Base-by-base conservation (phyloP, 1,139 yeast species). In the Casaregolazyma suthepensis region DNA sequence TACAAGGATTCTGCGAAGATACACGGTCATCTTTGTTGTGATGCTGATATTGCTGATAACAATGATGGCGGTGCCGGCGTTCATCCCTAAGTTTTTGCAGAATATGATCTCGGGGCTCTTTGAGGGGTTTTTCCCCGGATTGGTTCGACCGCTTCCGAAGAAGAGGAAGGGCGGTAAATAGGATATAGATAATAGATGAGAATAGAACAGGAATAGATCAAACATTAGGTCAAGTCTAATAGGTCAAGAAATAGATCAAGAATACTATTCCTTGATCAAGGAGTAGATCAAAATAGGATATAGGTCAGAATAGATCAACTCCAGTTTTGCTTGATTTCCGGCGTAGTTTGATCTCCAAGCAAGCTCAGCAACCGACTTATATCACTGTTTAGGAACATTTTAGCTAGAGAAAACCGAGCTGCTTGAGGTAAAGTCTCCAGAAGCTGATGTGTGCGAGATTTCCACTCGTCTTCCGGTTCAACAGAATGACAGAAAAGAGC, bases 1-100 rank as follows among this genome's bases (percentile, higher is more conserved):
- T 78, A 90, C 87, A 85, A 85, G 98, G 77, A 90, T 93, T 96
- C 96, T 93, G 48, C 85, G 88, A 75, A 89, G 89, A 75, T 93
- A 93, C 77, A 84, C 95, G 60, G 73, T 87, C 17, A 77, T 93
- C 68, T 93, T 83, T 79, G 82, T 88, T 64, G 65, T 75, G 53
- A 75, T 93, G 59, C 75, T 93, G 65, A 66, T 82, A 44, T 66
- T 87, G 59, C 88, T 89, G 67, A 81, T 83, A 61, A 83, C 80
- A 50, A 73, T 90, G 68, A 84, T 93, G 69, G 87, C 84, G 62
- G 98, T 93, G 37, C 99, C 99, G 59, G 96, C 96, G 35, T 86
- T 81, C 61, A 59, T 56, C 1, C 64, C 64, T 1, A 49, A 19
- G 5, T 18, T 17, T n/a, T 3, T 55, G 5, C 46, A 54, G 38